Evolutionary conservation across 768 basidiomycete species (phyloP).

Genomic region (Leucocoprinus leucothites): DNA sequence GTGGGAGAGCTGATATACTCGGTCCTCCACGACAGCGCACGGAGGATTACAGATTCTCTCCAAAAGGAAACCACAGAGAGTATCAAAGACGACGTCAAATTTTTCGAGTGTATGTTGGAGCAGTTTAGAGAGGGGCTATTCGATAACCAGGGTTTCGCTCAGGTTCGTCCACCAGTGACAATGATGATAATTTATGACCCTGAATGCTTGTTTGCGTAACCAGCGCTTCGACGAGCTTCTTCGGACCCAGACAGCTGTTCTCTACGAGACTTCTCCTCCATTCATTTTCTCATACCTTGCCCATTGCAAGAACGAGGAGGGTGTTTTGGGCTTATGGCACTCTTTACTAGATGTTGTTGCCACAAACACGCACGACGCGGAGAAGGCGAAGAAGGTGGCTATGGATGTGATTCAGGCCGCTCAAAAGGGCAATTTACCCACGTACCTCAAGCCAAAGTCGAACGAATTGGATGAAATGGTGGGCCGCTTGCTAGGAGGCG

Average conservation of each 20-base stretch:
- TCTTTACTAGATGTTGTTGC: constrained; percentile 43
- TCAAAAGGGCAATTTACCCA: constrained; percentile 35
- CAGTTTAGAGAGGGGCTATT: constrained; percentile 54
- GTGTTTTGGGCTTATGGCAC: constrained; percentile 41
- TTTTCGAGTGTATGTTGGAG: constrained; percentile 36
- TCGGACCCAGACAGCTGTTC: constrained; percentile 2
- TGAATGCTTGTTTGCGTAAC: not conserved
- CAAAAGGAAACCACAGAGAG: not conserved
- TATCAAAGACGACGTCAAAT: not conserved
- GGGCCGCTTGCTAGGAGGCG: constrained; percentile 34
- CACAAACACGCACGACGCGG: constrained; percentile 19
- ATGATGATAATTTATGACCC: not conserved
- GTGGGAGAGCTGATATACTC: constrained; percentile 28
- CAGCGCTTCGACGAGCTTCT: constrained; percentile 45
- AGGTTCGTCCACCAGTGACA: constrained; percentile 32
- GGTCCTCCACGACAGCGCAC: constrained; percentile 31
- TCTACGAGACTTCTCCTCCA: constrained; percentile 38
- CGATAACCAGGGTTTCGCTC: constrained; percentile 34
- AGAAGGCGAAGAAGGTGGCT: constrained; percentile 16
- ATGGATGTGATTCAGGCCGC: constrained; percentile 34
- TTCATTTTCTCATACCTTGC: constrained; percentile 53
- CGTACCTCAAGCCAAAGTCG: constrained; percentile 39
- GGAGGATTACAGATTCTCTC: constrained; percentile 25
- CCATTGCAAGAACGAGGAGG: constrained; percentile 33
- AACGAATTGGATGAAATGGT: constrained; percentile 45